These are phyloP conservation scores for Lumnitzera littorea DNA, from an alignment of 345 rosid genomes.

Conservation along the genomic window DNA sequence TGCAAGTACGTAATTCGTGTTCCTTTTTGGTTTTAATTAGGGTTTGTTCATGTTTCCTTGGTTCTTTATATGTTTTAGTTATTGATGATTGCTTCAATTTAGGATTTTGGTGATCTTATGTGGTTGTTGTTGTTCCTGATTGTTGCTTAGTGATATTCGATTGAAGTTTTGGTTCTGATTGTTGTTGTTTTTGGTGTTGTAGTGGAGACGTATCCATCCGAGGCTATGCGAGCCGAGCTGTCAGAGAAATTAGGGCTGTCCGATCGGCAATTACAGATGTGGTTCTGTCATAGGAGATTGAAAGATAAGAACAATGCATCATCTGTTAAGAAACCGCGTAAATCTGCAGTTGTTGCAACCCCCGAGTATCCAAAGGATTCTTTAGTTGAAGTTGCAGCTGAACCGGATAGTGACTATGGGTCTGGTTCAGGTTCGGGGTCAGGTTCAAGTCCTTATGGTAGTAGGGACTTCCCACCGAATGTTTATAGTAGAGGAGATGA, in stretches of 20 bases:
- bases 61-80: not conserved
- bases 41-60: constrained; percentile 1
- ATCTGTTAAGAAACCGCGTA: constrained; percentile 41
- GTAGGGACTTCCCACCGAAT: constrained; percentile 37
- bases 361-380: constrained; percentile 34
- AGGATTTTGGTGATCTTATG: not conserved
- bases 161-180: constrained; percentile 9
- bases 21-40: not conserved
- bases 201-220: constrained; percentile 90
- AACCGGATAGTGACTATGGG: constrained; percentile 47
- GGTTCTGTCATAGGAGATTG: constrained; percentile 98
- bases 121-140: constrained; percentile 1
- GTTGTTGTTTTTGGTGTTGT: constrained; percentile 18
- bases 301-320: constrained; percentile 76
- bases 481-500: constrained; percentile 42
- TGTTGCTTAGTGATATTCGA: not conserved
- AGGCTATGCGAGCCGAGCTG: constrained; percentile 57
- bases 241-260: constrained; percentile 79
- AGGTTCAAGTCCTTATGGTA: constrained; percentile 62
- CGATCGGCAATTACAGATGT: constrained; percentile 99
- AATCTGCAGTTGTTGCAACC: constrained; percentile 23
- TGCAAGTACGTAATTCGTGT: constrained; percentile 32
- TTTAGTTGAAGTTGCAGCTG: constrained; percentile 30
- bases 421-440: constrained; percentile 71
- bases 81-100: not conserved